Evolutionary conservation across 2,329 filamentous ascomycete species (phyloP).

Genomic region (Trichoderma polysporum): DNA sequence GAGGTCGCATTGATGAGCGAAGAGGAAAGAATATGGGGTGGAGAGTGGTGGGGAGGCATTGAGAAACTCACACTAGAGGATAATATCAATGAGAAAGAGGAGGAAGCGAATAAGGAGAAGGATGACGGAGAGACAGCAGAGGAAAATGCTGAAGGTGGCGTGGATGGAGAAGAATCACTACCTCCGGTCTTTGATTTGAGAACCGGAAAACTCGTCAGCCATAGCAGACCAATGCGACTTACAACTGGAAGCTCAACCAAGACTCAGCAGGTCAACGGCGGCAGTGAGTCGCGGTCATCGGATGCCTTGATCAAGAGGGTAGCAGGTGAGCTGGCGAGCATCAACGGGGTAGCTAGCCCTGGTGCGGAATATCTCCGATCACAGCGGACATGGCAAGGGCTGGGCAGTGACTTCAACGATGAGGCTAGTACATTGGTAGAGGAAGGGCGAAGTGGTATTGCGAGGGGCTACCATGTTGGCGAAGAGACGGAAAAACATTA

Average conservation of each 20-base stretch:
- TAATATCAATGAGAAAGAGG: constrained; percentile 21
- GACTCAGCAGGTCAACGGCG: constrained; percentile 24
- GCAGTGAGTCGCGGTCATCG: constrained; percentile 17
- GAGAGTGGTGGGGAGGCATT: constrained; percentile 86
- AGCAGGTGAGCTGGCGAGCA: constrained; percentile 68
- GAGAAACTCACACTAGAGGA: constrained; percentile 58
- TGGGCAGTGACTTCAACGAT: constrained; percentile 79
- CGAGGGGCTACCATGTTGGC: constrained; percentile 81
- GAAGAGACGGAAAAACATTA: constrained; percentile 46
- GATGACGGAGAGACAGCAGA: constrained; percentile 26
- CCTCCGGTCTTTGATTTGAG: constrained; percentile 90
- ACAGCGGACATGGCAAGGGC: constrained; percentile 83
- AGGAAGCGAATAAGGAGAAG: constrained; percentile 21
- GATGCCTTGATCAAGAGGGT: constrained; percentile 57
- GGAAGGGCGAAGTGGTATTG: constrained; percentile 83
- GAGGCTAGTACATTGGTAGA: constrained; percentile 69
- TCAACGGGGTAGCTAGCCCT: constrained; percentile 86
- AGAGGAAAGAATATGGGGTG: constrained; percentile 76
- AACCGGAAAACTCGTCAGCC: constrained; percentile 78
- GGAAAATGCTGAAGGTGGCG: constrained; percentile 42
- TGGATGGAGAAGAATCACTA: constrained; percentile 68
- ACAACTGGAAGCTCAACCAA: constrained; percentile 31
- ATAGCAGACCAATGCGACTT: constrained; percentile 70
- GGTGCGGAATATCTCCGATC: constrained; percentile 84
- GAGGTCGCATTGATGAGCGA: constrained; percentile 74